phyloP scores from a whole-genome alignment of 2,329 filamentous ascomycete genomes.

The Zymoseptoria tritici region DNA sequence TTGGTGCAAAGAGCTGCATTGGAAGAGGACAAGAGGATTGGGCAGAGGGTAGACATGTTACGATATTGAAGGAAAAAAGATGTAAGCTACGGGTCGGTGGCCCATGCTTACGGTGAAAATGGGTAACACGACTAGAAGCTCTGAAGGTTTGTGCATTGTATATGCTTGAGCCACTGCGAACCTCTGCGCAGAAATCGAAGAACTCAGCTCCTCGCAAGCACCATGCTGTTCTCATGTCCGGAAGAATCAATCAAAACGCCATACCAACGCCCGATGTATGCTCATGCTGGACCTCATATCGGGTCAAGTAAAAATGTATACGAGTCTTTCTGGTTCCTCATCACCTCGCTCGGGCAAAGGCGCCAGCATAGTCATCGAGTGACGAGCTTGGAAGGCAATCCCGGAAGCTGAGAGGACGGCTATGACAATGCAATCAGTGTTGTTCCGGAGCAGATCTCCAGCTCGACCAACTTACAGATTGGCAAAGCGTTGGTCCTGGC shows the following conservation, averaged over 20 bases:
- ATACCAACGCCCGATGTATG: background rate
- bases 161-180: background rate
- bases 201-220: background rate
- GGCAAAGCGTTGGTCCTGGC: slow-evolving; percentile 26
- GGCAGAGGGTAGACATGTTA: background rate
- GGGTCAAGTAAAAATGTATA: background rate
- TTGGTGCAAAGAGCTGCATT: background rate
- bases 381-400: slow-evolving; percentile 30
- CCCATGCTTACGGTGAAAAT: background rate
- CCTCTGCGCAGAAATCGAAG: background rate
- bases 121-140: background rate
- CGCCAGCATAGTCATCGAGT: slow-evolving; percentile 29
- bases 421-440: slow-evolving; percentile 7
- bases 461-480: slow-evolving; percentile 22
- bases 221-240: background rate
- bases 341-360: slow-evolving; percentile 2
- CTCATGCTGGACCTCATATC: background rate
- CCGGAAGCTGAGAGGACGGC: slow-evolving; percentile 30
- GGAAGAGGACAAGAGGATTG: background rate
- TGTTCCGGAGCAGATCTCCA: background rate
- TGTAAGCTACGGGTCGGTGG: background rate
- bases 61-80: background rate
- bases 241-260: background rate
- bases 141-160: background rate
- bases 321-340: background rate